Percentiles rank a stretch among this genome's conserved stretches.
These are phyloP conservation scores for Suhomyces bokatorum DNA, from an alignment of 1,139 yeast species.

Conservation along the genomic window DNA sequence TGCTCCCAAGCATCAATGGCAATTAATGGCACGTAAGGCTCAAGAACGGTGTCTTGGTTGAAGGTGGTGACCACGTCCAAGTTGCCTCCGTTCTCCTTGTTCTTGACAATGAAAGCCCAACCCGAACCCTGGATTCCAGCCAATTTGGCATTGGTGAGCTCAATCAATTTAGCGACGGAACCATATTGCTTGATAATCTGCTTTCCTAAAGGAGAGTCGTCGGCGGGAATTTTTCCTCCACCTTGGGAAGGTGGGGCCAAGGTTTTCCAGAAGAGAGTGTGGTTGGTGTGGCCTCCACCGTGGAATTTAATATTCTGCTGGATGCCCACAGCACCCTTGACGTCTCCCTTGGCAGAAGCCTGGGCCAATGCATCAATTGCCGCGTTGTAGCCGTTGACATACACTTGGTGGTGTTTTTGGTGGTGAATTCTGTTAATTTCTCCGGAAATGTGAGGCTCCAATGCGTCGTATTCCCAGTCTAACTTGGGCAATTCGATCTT, in stretches of 20 bases:
- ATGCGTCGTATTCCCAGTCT: constrained; percentile 43
- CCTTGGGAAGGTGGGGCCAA: constrained; percentile 42
- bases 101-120: constrained; percentile 50
- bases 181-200: constrained; percentile 42
- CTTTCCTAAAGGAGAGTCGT: constrained; percentile 34
- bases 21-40: constrained; percentile 43
- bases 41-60: constrained; percentile 49
- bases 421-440: constrained; percentile 44
- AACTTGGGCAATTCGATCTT: constrained; percentile 35
- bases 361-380: constrained; percentile 39
- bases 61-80: constrained; percentile 46
- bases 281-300: constrained; percentile 50
- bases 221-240: constrained; percentile 43
- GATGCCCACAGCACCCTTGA: constrained; percentile 37
- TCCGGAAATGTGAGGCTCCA: constrained; percentile 46
- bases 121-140: constrained; percentile 52
- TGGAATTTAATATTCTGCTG: constrained; percentile 45
- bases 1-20: constrained; percentile 56
- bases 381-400: constrained; percentile 43
- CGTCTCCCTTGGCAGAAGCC: constrained; percentile 40
- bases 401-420: constrained; percentile 45
- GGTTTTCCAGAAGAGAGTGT: constrained; percentile 46
- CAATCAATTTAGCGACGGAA: constrained; percentile 40
- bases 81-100: constrained; percentile 38
- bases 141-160: constrained; percentile 40